Evolutionary conservation across 1,139 yeast species (phyloP).

Genomic region (Diutina ranongensis): DNA sequence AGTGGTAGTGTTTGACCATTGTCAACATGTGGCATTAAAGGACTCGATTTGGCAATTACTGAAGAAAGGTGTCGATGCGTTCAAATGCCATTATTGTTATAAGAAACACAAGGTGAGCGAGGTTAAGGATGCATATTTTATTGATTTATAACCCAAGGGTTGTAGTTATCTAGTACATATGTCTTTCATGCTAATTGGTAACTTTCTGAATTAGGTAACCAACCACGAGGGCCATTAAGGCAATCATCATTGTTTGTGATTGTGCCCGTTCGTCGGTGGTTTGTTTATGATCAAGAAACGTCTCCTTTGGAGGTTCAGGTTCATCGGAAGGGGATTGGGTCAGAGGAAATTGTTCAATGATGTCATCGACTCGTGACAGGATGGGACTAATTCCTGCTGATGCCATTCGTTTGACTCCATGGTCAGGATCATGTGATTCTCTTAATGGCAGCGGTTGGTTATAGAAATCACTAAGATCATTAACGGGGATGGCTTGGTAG

Average conservation of each 20-base stretch:
- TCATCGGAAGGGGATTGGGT: neutral
- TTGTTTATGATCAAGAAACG: neutral
- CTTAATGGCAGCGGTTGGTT: neutral
- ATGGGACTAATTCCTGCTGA: neutral
- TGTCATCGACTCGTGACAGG: neutral
- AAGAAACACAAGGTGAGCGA: conserved; percentile 33
- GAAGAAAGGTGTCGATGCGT: conserved; percentile 29
- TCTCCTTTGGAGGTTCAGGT: neutral
- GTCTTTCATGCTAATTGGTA: neutral
- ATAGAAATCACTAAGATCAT: conserved; percentile 2
- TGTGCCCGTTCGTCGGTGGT: neutral
- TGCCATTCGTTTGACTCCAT: neutral
- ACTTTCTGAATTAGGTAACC: conserved; percentile 1
- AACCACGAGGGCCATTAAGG: conserved; percentile 1
- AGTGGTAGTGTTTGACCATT: conserved; percentile 32
- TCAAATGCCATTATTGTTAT: conserved; percentile 39
- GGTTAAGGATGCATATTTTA: conserved; percentile 32
- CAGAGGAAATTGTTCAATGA: conserved; percentile 2
- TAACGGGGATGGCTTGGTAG: neutral
- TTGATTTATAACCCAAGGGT: conserved; percentile 23
- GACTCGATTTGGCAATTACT: conserved; percentile 27
- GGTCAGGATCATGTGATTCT: neutral
- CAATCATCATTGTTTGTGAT: neutral
- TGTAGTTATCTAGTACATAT: neutral
- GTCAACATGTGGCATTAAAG: conserved; percentile 33